Evolutionary conservation across 2,329 filamentous ascomycete genomes (phyloP).

Genomic region (Paramyrothecium roridum): DNA sequence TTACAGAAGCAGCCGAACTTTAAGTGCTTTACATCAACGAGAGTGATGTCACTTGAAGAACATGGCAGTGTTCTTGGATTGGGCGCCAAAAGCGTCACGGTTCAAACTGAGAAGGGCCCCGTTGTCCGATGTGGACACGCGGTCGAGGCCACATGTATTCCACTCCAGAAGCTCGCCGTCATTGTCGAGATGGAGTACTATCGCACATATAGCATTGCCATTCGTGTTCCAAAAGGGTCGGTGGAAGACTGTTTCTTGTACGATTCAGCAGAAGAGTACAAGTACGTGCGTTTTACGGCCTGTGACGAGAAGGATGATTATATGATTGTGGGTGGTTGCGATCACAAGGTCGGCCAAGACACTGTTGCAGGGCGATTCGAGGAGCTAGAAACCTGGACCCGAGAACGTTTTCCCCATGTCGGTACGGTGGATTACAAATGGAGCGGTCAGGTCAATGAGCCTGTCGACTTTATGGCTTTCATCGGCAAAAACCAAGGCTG

Average conservation of each 20-base stretch:
- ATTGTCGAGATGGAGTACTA: slow-evolving; percentile 50
- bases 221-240: slow-evolving; percentile 47
- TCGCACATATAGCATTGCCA: slow-evolving; percentile 55
- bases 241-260: slow-evolving; percentile 55
- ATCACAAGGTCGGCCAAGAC: slow-evolving; percentile 57
- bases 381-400: slow-evolving; percentile 50
- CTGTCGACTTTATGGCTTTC: slow-evolving; percentile 51
- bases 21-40: slow-evolving; percentile 47
- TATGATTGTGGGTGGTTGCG: slow-evolving; percentile 52
- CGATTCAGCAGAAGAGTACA: slow-evolving; percentile 51
- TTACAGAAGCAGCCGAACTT: slow-evolving; percentile 50
- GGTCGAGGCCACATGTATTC: slow-evolving; percentile 52
- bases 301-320: slow-evolving; percentile 54
- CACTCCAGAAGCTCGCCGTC: slow-evolving; percentile 51
- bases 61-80: slow-evolving; percentile 28
- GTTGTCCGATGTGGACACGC: slow-evolving; percentile 45
- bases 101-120: slow-evolving; percentile 42
- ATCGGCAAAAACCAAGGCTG: slow-evolving; percentile 53
- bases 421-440: slow-evolving; percentile 50
- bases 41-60: slow-evolving; percentile 44
- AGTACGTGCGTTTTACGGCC: slow-evolving; percentile 50
- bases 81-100: slow-evolving; percentile 34
- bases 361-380: slow-evolving; percentile 40
- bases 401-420: slow-evolving; percentile 48
- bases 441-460: slow-evolving; percentile 56